phyloP scores from a whole-genome alignment of 306 rosid species.

The Delonix regia region DNA sequence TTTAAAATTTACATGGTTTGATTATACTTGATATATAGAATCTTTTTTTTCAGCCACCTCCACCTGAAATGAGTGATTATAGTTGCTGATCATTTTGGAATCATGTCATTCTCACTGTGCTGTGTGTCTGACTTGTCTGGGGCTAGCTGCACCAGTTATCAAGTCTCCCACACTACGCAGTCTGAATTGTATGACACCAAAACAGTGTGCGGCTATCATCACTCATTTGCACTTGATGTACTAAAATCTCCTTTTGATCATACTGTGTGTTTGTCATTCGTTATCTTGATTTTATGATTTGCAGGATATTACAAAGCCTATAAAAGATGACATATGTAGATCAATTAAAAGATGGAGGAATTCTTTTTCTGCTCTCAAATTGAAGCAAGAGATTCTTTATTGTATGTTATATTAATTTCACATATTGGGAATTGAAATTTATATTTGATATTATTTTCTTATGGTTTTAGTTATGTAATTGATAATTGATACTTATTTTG shows the following conservation, averaged over 20 bases:
- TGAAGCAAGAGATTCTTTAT: conserved; percentile 92
- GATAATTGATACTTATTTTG: conserved; percentile 10
- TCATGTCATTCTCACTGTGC: neutral
- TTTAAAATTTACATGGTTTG: conserved; percentile 2
- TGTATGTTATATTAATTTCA: conserved; percentile 55
- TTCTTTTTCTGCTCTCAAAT: conserved; percentile 90
- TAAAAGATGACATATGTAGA: conserved; percentile 75
- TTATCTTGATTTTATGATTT: conserved; percentile 31
- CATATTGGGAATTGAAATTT: conserved; percentile 16
- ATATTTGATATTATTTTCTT: conserved; percentile 11
- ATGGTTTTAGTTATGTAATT: conserved; percentile 9
- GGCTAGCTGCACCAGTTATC: neutral
- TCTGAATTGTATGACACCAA: neutral
- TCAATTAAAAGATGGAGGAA: conserved; percentile 82
- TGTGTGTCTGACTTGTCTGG: conserved; percentile 13
- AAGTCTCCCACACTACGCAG: neutral
- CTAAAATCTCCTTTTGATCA: conserved; percentile 13
- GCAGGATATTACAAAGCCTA: conserved; percentile 91
- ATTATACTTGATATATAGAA: neutral
- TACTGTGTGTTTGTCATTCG: neutral
- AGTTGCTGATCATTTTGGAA: neutral
- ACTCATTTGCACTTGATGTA: conserved; percentile 18
- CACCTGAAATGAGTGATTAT: conserved; percentile 2
- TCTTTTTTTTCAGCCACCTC: conserved; percentile 3
- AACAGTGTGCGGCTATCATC: neutral